Evolutionary conservation across 352 stramenopile species (phyloP).

Genomic region (Halophytophthora batemanensis): DNA sequence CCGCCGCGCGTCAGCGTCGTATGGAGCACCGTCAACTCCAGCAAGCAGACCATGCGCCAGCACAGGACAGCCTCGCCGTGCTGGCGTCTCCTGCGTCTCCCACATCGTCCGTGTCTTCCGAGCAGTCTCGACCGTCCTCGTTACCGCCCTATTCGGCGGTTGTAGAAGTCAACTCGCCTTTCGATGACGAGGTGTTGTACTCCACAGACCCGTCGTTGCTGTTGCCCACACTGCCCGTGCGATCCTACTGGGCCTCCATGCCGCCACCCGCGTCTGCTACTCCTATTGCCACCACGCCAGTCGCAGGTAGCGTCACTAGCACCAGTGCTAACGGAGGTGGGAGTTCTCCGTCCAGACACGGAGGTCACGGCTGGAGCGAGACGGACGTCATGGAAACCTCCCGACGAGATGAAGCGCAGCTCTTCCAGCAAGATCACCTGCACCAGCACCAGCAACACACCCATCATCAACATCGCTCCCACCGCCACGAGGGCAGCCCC

Average conservation of each 20-base stretch:
- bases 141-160: conserved; percentile 25
- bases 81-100: conserved; percentile 18
- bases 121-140: conserved; percentile 16
- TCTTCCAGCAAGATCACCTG: conserved; percentile 27
- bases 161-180: conserved; percentile 29
- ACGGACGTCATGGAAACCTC: conserved; percentile 20
- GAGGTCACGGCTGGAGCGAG: conserved; percentile 42
- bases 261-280: conserved; percentile 12
- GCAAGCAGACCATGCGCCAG: conserved; percentile 14
- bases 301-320: conserved; percentile 1
- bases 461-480: no score
- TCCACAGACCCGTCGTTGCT: conserved; percentile 17
- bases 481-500: conserved; percentile 6
- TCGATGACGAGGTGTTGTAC: conserved; percentile 16
- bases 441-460: no score
- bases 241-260: conserved; percentile 9
- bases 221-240: conserved; percentile 23
- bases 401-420: conserved; percentile 7
- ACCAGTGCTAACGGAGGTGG: no score
- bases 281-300: background rate
- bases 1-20: conserved; percentile 27
- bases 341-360: conserved; percentile 15
- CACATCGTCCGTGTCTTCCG: conserved; percentile 19
- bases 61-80: conserved; percentile 9
- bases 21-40: conserved; percentile 13